phyloP scores from a whole-genome alignment of 1,139 yeast species.

The Lodderomyces pseudojiufengensis region DNA sequence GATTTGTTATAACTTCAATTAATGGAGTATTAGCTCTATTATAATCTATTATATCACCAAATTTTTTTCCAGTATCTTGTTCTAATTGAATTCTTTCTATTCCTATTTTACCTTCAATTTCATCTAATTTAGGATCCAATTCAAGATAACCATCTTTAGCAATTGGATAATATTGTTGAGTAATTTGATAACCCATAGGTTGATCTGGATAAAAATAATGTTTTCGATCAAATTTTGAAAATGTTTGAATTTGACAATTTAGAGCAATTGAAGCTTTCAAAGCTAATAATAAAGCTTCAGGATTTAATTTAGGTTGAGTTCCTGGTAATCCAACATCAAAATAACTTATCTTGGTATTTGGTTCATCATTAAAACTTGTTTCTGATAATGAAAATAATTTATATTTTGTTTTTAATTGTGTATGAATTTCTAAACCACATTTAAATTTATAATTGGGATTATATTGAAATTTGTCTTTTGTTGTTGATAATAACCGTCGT shows the following conservation, averaged over 20 bases:
- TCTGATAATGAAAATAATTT: slow-evolving; percentile 72
- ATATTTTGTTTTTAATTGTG: slow-evolving; percentile 70
- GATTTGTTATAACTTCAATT: slow-evolving; percentile 87
- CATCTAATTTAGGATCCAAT: slow-evolving; percentile 22
- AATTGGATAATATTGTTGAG: slow-evolving; percentile 82
- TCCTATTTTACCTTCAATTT: slow-evolving; percentile 40
- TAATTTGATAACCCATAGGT: slow-evolving; percentile 93
- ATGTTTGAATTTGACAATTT: slow-evolving; percentile 52
- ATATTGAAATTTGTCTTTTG: slow-evolving; percentile 7
- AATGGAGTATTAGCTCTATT: slow-evolving; percentile 85
- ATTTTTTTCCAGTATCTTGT: slow-evolving; percentile 85
- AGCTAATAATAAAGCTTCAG: slow-evolving; percentile 70
- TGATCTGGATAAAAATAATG: slow-evolving; percentile 97
- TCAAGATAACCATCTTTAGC: slow-evolving; percentile 63
- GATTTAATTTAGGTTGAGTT: slow-evolving; percentile 79
- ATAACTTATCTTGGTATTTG: slow-evolving; percentile 70
- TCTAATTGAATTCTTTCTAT: slow-evolving; percentile 83
- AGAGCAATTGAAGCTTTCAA: slow-evolving; percentile 71
- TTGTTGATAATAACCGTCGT: neutral
- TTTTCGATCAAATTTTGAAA: slow-evolving; percentile 80
- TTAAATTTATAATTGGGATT: slow-evolving; percentile 44
- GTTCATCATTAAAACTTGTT: slow-evolving; percentile 47
- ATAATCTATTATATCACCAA: slow-evolving; percentile 59
- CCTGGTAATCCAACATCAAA: slow-evolving; percentile 93
- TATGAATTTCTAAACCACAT: slow-evolving; percentile 91